Base-by-base conservation (phyloP, 2,329 filamentous ascomycete species). In the Coniochaeta sp. region DNA sequence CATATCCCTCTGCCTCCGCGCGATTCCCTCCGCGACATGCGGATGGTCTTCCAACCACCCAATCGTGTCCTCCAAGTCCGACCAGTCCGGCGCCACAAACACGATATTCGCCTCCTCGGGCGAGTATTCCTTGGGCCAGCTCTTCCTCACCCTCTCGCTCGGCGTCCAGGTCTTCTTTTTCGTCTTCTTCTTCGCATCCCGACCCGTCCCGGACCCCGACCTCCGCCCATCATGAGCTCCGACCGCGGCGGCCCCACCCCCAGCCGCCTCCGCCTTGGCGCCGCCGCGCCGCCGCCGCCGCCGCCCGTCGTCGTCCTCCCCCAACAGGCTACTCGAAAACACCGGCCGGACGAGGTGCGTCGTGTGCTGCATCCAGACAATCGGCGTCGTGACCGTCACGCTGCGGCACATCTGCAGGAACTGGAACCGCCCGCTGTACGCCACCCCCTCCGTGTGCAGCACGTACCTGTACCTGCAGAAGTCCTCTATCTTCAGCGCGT, bases 381-480 rank as follows among this genome's bases (percentile, higher is more conserved):
- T 67, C 10, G 80, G 78, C 58, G 79, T 78, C 2, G 76, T 77
- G 40, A 83, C 65, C 3, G 81, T 71, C 0, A 82, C 77, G 62
- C 75, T 78, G 10, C 67, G 72, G 66, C 80, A 83, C 56, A 81
- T 75, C 69, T 79, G 78, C 66, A 81, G 75, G 65, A 78, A 81
- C 62, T 77, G 78, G 60, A 83, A 76, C 14, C 80, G 75, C 1
- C 80, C 80, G 59, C 74, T 79, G 70, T 83, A 83, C 4, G 79
- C 76, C n/a, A 83, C 71, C 6, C 80, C 80, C 70, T 83, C 80
- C 7, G 80, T 82, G 67, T 82, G 77, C 28, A 82, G 68, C 47
- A 83, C 71, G 67, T 82, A 82, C 59, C 75, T 77, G 68, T 80
- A 79, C 59, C 70, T 70, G 69, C 81, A 83, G 62, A 83, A 83